Conservation (phyloP, 768 basidiomycete species). For the Boletus edulis region DNA sequence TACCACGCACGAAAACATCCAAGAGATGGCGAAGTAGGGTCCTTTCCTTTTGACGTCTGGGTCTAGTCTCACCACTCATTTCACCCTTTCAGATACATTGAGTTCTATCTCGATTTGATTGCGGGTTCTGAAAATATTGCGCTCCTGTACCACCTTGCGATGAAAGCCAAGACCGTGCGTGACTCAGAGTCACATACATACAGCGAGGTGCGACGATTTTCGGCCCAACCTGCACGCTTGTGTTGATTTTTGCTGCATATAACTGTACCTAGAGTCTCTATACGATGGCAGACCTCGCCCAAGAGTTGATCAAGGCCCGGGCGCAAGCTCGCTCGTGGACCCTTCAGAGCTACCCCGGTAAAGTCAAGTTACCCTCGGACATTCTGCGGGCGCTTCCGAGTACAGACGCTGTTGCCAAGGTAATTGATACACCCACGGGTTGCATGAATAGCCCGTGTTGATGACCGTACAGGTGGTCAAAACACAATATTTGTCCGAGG, state of each 20-base stretch:
- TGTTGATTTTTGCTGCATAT: neutral
- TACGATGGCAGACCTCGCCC: conserved; percentile 81
- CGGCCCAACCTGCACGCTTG: neutral
- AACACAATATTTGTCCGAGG: conserved; percentile 64
- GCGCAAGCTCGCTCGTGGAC: conserved; percentile 67
- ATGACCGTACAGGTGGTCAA: conserved; percentile 54
- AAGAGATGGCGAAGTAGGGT: conserved; percentile 78
- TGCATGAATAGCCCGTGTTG: neutral
- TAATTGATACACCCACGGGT: conserved; percentile 18
- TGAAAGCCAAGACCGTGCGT: conserved; percentile 82
- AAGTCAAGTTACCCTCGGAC: conserved; percentile 75
- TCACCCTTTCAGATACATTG: conserved; percentile 63
- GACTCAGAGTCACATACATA: conserved; percentile 67
- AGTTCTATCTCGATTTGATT: conserved; percentile 81
- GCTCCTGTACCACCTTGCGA: conserved; percentile 77
- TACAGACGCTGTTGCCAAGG: conserved; percentile 65
- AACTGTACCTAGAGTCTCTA: conserved; percentile 70
- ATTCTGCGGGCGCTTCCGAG: conserved; percentile 73
- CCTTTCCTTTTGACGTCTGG: neutral
- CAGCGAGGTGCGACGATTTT: conserved; percentile 55
- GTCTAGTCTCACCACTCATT: neutral
- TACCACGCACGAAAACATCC: conserved; percentile 60
- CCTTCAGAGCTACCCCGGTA: conserved; percentile 76
- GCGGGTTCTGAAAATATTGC: conserved; percentile 79
- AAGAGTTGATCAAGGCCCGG: conserved; percentile 77